Evolutionary conservation across 768 basidiomycete species (phyloP).

Genomic region (Mycena pura): DNA sequence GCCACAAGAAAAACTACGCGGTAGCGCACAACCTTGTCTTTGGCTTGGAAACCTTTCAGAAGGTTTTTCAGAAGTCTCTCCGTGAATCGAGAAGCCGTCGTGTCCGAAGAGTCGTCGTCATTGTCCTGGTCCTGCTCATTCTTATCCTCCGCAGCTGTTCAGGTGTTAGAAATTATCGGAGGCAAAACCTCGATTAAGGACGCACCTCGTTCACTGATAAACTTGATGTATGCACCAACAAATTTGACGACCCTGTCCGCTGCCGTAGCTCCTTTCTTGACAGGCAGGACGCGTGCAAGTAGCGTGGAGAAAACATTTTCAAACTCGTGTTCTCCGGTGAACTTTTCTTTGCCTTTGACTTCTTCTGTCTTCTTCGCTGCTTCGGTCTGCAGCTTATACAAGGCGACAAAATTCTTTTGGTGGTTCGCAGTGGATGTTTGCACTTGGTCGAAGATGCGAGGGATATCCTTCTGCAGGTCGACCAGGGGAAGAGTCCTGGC

Average conservation of each 20-base stretch:
- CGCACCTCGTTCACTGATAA: constrained; percentile 79
- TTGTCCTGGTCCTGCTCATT: constrained; percentile 44
- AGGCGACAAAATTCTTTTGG: constrained; percentile 84
- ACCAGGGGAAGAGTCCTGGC: constrained; percentile 8
- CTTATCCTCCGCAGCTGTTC: constrained; percentile 47
- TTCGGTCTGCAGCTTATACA: constrained; percentile 79
- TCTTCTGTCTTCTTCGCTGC: constrained; percentile 61
- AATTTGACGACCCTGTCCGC: constrained; percentile 87
- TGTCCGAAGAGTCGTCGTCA: constrained; percentile 62
- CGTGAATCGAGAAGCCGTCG: constrained; percentile 72
- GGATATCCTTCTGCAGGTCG: constrained; percentile 41
- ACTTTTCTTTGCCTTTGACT: constrained; percentile 58
- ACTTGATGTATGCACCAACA: constrained; percentile 76
- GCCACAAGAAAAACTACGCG: constrained; percentile 79
- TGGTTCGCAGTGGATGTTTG: constrained; percentile 81
- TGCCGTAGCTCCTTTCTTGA: constrained; percentile 81
- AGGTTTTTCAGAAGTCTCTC: constrained; percentile 69
- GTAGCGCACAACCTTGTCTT: constrained; percentile 87
- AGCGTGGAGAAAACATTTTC: constrained; percentile 66
- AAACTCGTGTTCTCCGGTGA: constrained; percentile 81
- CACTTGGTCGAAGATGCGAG: constrained; percentile 81
- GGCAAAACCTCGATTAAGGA: not conserved
- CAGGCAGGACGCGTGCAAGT: constrained; percentile 63
- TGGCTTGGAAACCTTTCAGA: constrained; percentile 79
- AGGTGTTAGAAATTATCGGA: too few relatives aligned